Conservation (phyloP, 2,329 filamentous ascomycete species). For the Tolypocladium pustulatum region DNA sequence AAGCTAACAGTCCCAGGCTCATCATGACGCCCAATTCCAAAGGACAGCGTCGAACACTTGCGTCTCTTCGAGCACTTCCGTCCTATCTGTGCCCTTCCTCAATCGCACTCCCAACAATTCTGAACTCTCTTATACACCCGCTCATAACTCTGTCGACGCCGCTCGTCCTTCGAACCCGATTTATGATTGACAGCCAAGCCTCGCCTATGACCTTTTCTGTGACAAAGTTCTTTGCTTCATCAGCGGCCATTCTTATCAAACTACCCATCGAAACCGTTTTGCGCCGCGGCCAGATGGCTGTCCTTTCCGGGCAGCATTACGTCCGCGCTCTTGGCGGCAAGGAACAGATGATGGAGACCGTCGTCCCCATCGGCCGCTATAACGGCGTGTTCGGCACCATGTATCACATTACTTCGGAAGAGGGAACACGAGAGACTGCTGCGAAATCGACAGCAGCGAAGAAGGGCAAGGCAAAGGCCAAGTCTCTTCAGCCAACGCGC, state of each 20-base stretch:
- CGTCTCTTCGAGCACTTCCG: conserved; percentile 67
- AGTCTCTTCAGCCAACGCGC: conserved; percentile 21
- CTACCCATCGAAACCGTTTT: conserved; percentile 88
- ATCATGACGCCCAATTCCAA: conserved; percentile 74
- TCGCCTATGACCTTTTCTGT: conserved; percentile 76
- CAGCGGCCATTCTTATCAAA: conserved; percentile 72
- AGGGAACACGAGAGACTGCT: conserved; percentile 52
- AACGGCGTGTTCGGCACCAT: conserved; percentile 84
- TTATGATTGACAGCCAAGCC: conserved; percentile 71
- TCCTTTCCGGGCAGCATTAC: conserved; percentile 47
- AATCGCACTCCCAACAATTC: conserved; percentile 71
- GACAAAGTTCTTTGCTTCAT: conserved; percentile 70
- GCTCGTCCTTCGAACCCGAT: conserved; percentile 72
- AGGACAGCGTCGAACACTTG: conserved; percentile 66
- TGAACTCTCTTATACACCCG: conserved; percentile 77
- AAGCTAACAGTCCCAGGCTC: conserved; percentile 41
- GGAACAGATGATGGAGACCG: conserved; percentile 49
- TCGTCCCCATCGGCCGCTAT: conserved; percentile 73
- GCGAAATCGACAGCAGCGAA: conserved; percentile 19
- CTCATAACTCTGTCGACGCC: conserved; percentile 75
- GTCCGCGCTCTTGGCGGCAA: conserved; percentile 34
- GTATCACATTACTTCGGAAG: conserved; percentile 74
- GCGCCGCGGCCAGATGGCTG: conserved; percentile 73
- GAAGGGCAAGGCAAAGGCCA: conserved; percentile 20
- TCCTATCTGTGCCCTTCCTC: conserved; percentile 62